Base-by-base conservation (phyloP, 225 moss, liverwort and hornwort genomes). In the Polytrichum commune region DNA sequence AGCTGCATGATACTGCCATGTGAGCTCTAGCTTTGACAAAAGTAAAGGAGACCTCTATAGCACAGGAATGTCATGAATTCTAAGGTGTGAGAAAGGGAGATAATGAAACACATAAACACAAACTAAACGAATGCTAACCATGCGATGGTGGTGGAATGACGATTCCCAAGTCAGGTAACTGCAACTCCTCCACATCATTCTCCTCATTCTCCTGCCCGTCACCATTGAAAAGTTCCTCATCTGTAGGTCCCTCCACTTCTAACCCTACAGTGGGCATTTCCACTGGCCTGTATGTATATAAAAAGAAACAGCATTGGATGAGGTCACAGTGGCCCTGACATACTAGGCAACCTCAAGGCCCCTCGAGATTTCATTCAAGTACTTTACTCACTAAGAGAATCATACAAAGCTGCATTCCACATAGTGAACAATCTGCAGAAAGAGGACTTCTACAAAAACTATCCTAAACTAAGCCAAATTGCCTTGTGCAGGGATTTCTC, bases 131-230 rank as follows among this genome's bases (percentile, higher is more conserved):
- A 65, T 26, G 32, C 80, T 87, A 35, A 88, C 87, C 87, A 68
- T 84, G 79, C 29, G 87, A 81, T 38, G 84, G 87, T 18, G 84
- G 77, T 27, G 81, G 84, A 75, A 84, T 71, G 26, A 87, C 77
- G 67, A 77, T 62, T 65, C 87, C 64, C 73, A 75, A 82, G 55
- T 84, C 87, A 28, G 84, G 68, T 72, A 72, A 38, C 70, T 74
- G 70, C 54, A 62, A 62, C 53, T 67, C 79, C 54, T 84, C 79
- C 73, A 6, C 19, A 24, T 61, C 70, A 54, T 68, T 74, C 26
- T 75, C 75, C 68, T 88, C 81, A 68, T 10, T 75, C 53, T 79
- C 81, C 73, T 75, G 81, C 65, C 69, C 74, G 13, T 13, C 16
- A 16, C 13, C 27, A 55, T 54, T 18, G 19, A 69, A 16, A n/a